Conservation (phyloP, 495 filamentous ascomycete species). For the Penicillium longicatenatum region DNA sequence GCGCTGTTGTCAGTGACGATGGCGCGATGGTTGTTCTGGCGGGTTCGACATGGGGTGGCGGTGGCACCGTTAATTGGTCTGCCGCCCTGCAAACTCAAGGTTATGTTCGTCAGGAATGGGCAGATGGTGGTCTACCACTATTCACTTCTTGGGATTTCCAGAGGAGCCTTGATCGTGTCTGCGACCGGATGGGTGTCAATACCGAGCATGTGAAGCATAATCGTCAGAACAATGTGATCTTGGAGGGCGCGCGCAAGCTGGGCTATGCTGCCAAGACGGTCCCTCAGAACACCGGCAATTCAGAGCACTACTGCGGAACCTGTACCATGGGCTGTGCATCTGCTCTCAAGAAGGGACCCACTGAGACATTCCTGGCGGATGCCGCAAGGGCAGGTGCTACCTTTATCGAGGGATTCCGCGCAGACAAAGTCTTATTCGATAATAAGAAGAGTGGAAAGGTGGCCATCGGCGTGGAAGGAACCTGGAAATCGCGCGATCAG, state of each 20-base stretch:
- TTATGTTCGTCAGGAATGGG: slow-evolving; percentile 83
- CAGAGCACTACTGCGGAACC: slow-evolving; percentile 74
- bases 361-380: slow-evolving; percentile 74
- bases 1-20: slow-evolving; percentile 61
- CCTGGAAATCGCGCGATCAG: slow-evolving; percentile 71
- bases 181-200: slow-evolving; percentile 77
- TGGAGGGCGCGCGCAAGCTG: slow-evolving; percentile 75
- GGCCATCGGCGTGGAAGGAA: slow-evolving; percentile 68
- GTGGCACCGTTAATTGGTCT: slow-evolving; percentile 87
- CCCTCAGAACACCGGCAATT: slow-evolving; percentile 75
- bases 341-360: slow-evolving; percentile 75
- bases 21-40: slow-evolving; percentile 61
- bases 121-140: slow-evolving; percentile 67
- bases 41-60: slow-evolving; percentile 80
- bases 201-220: slow-evolving; percentile 69
- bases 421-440: slow-evolving; percentile 67
- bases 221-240: slow-evolving; percentile 61
- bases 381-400: slow-evolving; percentile 71
- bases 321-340: slow-evolving; percentile 76
- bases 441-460: slow-evolving; percentile 51
- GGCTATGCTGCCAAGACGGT: slow-evolving; percentile 71
- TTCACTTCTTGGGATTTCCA: slow-evolving; percentile 80
- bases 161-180: slow-evolving; percentile 70
- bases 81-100: slow-evolving; percentile 80
- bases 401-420: slow-evolving; percentile 79